A percentile compares a stretch with the other conserved stretches of the same genome.
Conservation (phyloP, 1,139 yeast species). For the Pichia sp. region DNA sequence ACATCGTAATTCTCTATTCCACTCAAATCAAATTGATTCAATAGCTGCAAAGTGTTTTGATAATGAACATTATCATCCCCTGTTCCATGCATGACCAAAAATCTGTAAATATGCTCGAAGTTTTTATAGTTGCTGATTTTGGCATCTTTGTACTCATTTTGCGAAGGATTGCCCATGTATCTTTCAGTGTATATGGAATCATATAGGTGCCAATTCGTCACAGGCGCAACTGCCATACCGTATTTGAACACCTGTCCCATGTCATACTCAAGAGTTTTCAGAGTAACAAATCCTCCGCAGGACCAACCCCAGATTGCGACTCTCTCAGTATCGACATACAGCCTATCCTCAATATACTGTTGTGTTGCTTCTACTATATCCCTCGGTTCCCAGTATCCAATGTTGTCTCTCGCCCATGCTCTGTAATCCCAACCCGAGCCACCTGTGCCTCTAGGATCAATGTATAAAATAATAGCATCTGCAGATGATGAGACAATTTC, state of each 20-base stretch:
- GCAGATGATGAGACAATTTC: constrained; percentile 63
- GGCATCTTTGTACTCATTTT: constrained; percentile 39
- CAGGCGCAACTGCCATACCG: constrained; percentile 90
- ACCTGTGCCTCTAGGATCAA: constrained; percentile 96
- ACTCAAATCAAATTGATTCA: constrained; percentile 62
- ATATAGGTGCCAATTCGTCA: constrained; percentile 74
- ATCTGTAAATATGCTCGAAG: constrained; percentile 51
- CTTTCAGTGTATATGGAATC: constrained; percentile 88
- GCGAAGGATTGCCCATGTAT: constrained; percentile 68
- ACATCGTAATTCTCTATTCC: constrained; percentile 80
- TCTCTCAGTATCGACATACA: constrained; percentile 52
- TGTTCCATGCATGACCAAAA: constrained; percentile 88
- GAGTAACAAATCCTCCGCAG: constrained; percentile 77
- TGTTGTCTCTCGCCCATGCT: constrained; percentile 58
- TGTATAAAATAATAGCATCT: constrained; percentile 70
- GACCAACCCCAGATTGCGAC: constrained; percentile 98
- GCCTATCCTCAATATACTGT: constrained; percentile 50
- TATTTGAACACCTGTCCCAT: constrained; percentile 62
- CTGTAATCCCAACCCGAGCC: constrained; percentile 78
- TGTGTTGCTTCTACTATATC: constrained; percentile 70
- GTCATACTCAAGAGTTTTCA: constrained; percentile 72
- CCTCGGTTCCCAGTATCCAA: constrained; percentile 86
- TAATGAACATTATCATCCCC: constrained; percentile 96
- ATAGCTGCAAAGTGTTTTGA: constrained; percentile 72
- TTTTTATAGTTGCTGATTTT: constrained; percentile 45